Conservation (phyloP, 371 early-diverging fungal genomes). For the Fennellomyces sp. region DNA sequence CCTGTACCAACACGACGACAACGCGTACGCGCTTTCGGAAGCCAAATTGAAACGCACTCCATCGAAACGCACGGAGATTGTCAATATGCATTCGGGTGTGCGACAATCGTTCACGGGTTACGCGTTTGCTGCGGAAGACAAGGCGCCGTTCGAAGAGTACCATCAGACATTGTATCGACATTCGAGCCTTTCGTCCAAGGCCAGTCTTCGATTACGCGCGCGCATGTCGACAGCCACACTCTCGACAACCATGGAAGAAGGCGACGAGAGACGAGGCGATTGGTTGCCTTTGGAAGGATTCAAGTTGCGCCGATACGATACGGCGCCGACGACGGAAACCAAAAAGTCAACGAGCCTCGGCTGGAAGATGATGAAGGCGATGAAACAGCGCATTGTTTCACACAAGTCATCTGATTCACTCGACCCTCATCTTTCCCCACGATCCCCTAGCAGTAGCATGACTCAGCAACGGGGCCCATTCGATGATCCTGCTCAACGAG, state of each 20-base stretch:
- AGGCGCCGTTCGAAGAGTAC: conserved; percentile 43
- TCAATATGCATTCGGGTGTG: conserved; percentile 51
- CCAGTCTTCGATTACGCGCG: conserved; percentile 9
- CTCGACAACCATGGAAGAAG: conserved; percentile 1
- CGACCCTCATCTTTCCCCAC: not conserved
- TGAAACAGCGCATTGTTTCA: conserved; percentile 25
- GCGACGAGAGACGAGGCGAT: conserved; percentile 13
- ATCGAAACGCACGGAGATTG: conserved; percentile 41
- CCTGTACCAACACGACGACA: conserved; percentile 14
- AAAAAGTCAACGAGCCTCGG: conserved; percentile 23
- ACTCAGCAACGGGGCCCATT: not conserved
- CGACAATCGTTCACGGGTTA: conserved; percentile 51
- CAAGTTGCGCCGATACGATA: conserved; percentile 32
- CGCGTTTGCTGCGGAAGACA: conserved; percentile 51
- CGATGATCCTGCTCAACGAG: not conserved
- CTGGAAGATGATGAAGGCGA: conserved; percentile 40
- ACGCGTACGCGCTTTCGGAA: conserved; percentile 16
- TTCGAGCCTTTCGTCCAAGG: conserved; percentile 3
- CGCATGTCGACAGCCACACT: conserved; percentile 18
- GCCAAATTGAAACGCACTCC: conserved; percentile 23
- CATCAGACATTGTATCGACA: conserved; percentile 43
- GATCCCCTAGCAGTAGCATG: not conserved
- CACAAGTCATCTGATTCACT: not conserved
- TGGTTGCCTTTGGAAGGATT: conserved; percentile 49
- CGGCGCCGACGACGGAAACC: conserved; percentile 19